Evolutionary conservation across 306 rosid genomes (phyloP).

Genomic region (Corylus avellana): DNA sequence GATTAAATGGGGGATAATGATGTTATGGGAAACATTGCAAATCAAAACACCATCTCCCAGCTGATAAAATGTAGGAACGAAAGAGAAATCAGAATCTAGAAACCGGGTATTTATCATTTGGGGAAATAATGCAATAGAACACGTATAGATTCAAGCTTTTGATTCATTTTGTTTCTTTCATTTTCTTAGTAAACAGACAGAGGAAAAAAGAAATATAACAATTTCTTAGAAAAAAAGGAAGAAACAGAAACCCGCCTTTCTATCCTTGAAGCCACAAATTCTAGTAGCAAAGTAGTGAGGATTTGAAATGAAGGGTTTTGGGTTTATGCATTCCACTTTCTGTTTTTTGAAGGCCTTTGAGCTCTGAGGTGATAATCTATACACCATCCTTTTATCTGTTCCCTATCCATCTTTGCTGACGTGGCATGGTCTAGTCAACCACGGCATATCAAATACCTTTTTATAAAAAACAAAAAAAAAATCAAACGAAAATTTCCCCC

Average conservation of each 20-base stretch:
- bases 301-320: not conserved
- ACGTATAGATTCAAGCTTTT: not conserved
- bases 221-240: not conserved
- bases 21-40: not conserved
- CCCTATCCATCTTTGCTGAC: no score
- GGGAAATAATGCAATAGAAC: not conserved
- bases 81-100: not conserved
- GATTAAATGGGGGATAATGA: not conserved
- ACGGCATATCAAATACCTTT: no score
- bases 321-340: not conserved
- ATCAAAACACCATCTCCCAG: not conserved
- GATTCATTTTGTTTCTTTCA: not conserved
- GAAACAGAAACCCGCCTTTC: not conserved
- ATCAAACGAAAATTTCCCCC: no score
- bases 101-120: not conserved
- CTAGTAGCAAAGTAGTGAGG: not conserved
- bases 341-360: not conserved
- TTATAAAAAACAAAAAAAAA: no score
- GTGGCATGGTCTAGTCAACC: no score
- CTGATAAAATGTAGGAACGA: not conserved
- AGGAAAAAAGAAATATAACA: not conserved
- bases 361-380: no score
- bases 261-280: not conserved
- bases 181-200: slow-evolving; percentile 1
- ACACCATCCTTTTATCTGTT: no score